These are phyloP conservation scores for Pogostemon cablin DNA, from an alignment of 257 asterid genomes.

Conservation along the genomic window DNA sequence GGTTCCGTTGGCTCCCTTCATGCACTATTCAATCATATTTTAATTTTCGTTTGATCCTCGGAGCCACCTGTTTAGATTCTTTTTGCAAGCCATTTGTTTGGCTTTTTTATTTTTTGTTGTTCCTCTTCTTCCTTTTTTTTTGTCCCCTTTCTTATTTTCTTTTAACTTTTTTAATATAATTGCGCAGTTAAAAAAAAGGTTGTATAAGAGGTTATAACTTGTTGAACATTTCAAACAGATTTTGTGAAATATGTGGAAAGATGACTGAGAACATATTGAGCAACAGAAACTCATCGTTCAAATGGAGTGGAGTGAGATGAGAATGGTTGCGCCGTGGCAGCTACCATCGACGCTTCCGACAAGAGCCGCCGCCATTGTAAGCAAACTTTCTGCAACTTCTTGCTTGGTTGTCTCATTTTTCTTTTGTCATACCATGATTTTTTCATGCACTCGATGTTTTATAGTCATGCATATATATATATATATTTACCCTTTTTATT, in stretches of 20 bases:
- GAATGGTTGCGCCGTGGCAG: conserved; percentile 21
- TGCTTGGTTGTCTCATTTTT: conserved; percentile 46
- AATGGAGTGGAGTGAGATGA: conserved; percentile 45
- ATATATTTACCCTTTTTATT: too few species aligned
- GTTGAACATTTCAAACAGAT: conserved; percentile 28
- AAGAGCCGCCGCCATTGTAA: conserved; percentile 37
- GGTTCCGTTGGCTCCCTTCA: too few species aligned
- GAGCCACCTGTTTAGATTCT: too few species aligned
- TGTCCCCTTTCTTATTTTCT: too few species aligned
- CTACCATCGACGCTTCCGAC: conserved; percentile 23
- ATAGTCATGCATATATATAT: not conserved
- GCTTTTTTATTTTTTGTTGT: too few species aligned
- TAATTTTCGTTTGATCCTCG: too few species aligned
- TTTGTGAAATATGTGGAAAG: conserved; percentile 60
- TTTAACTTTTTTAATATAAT: too few species aligned
- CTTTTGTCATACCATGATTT: conserved; percentile 52
- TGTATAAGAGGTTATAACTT: too few species aligned
- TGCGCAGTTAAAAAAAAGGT: too few species aligned
- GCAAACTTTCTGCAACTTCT: conserved; percentile 41
- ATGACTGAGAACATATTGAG: conserved; percentile 40
- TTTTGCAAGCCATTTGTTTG: too few species aligned
- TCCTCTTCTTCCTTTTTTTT: too few species aligned
- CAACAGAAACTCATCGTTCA: conserved; percentile 29
- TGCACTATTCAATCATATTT: too few species aligned
- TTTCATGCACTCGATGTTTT: conserved; percentile 21